phyloP scores from a whole-genome alignment of 2,329 filamentous ascomycete species.

The Capronia coronata region DNA sequence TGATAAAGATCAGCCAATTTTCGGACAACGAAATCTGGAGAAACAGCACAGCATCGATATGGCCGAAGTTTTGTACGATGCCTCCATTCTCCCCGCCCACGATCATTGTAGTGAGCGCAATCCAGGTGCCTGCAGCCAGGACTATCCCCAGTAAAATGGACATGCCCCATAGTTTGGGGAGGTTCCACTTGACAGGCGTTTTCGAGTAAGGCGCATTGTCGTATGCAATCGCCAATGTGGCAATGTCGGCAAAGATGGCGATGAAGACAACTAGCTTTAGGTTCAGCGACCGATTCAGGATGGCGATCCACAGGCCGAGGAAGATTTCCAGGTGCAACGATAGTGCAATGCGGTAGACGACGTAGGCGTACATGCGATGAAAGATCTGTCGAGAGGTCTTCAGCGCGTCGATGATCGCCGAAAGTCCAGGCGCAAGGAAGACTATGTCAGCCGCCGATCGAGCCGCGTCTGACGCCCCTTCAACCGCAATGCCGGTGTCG shows the following conservation, averaged over 20 bases:
- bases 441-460: constrained; percentile 89
- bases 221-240: constrained; percentile 85
- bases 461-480: constrained; percentile 84
- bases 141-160: constrained; percentile 75
- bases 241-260: constrained; percentile 89
- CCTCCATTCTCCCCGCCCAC: constrained; percentile 62
- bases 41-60: constrained; percentile 75
- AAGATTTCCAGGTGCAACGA: constrained; percentile 89
- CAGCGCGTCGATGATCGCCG: constrained; percentile 84
- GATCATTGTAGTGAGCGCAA: constrained; percentile 80
- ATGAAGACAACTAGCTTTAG: constrained; percentile 87
- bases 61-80: constrained; percentile 85
- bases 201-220: constrained; percentile 85
- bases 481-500: constrained; percentile 92
- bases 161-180: constrained; percentile 91
- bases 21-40: constrained; percentile 84
- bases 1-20: constrained; percentile 97
- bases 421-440: constrained; percentile 84
- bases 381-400: constrained; percentile 94
- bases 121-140: constrained; percentile 78
- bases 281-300: constrained; percentile 76
- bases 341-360: constrained; percentile 88
- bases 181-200: constrained; percentile 88
- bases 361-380: constrained; percentile 94
- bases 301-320: constrained; percentile 85